phyloP scores from a whole-genome alignment of 2,329 filamentous ascomycete species.

The Aspergillus fumigatus region DNA sequence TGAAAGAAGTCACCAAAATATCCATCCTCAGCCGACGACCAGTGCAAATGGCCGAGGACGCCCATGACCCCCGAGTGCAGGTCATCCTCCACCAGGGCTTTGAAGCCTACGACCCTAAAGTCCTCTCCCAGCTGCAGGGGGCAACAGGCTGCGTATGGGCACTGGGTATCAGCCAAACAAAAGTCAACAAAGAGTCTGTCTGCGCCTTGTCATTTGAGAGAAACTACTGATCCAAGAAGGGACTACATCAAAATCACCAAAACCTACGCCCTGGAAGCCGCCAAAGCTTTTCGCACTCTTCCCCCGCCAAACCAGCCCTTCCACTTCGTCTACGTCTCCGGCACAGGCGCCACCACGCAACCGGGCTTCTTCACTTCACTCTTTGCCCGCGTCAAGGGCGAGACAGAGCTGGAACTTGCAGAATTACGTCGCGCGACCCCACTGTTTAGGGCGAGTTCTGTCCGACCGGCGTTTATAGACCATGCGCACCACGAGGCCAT shows the following conservation, averaged over 20 bases:
- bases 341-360: conserved; percentile 31
- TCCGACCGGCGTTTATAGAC: conserved; percentile 61
- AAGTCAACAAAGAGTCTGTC: conserved; percentile 53
- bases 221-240: conserved; percentile 26
- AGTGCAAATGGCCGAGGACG: conserved; percentile 55
- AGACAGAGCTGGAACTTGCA: conserved; percentile 57
- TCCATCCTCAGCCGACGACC: conserved; percentile 64
- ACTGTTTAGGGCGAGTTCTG: conserved; percentile 50
- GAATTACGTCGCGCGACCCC: conserved; percentile 42
- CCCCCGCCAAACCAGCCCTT: conserved; percentile 46
- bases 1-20: conserved; percentile 29
- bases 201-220: background rate
- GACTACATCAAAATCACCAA: conserved; percentile 66
- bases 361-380: conserved; percentile 53
- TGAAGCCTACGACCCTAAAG: conserved; percentile 46
- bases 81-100: conserved; percentile 70
- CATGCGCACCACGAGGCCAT: conserved; percentile 25
- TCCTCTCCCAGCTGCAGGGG: conserved; percentile 58
- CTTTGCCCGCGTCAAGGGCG: conserved; percentile 63
- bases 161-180: conserved; percentile 58
- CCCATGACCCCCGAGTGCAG: conserved; percentile 42
- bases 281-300: conserved; percentile 53
- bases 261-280: conserved; percentile 60
- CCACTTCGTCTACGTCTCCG: conserved; percentile 67
- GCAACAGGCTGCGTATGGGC: conserved; percentile 71